Percentiles rank a stretch among this genome's conserved stretches.
Conservation (phyloP, 768 basidiomycete genomes). For the Serpula lacrymans region DNA sequence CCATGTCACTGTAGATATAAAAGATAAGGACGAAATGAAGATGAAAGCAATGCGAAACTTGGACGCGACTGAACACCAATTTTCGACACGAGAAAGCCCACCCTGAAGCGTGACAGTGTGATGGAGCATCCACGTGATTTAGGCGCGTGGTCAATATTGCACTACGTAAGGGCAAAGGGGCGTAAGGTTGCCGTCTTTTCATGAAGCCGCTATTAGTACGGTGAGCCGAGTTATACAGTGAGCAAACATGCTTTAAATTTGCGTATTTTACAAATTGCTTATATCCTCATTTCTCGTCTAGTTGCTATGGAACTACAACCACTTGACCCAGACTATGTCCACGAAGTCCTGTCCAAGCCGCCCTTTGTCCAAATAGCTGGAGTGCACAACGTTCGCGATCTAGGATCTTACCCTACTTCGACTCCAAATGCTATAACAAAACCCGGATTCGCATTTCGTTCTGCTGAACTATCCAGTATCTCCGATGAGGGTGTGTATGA, state of each 20-base stretch:
- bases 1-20: slow-evolving; percentile 40
- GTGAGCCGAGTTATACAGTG: no score
- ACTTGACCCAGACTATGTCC: slow-evolving; percentile 63
- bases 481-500: slow-evolving; percentile 58
- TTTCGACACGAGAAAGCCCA: slow-evolving; percentile 40
- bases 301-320: slow-evolving; percentile 46
- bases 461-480: slow-evolving; percentile 70
- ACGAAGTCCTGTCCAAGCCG: slow-evolving; percentile 58
- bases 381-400: slow-evolving; percentile 72
- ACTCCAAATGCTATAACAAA: slow-evolving; percentile 51
- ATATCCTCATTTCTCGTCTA: slow-evolving; percentile 12
- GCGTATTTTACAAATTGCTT: slow-evolving; percentile 20
- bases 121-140: not conserved
- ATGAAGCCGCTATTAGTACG: no score
- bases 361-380: slow-evolving; percentile 73
- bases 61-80: slow-evolving; percentile 25
- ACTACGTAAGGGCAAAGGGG: no score
- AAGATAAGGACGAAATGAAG: slow-evolving; percentile 14
- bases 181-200: no score
- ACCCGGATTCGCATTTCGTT: slow-evolving; percentile 57
- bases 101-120: slow-evolving; percentile 31
- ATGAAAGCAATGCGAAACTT: slow-evolving; percentile 6
- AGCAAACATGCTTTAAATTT: no score
- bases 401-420: slow-evolving; percentile 58
- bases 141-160: slow-evolving; percentile 1